Base-by-base conservation (phyloP, 352 stramenopile genomes). In the Lagenidium giganteum region DNA sequence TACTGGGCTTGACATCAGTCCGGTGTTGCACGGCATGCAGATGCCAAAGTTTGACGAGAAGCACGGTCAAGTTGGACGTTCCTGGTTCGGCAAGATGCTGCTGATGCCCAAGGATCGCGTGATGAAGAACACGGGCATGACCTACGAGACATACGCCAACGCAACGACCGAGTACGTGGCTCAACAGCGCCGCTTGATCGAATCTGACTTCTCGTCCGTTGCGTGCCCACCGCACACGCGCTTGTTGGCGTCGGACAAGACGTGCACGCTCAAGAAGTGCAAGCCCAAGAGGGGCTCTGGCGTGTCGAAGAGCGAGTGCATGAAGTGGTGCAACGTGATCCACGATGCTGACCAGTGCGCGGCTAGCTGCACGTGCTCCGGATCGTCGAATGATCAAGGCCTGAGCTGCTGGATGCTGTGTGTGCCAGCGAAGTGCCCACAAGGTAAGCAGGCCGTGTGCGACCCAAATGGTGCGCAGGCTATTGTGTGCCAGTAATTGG, bases 391-490 rank as follows among this genome's bases (percentile, higher is more conserved):
- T 5, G 21, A 32, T 31, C 29, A 38, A 28, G 47, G 47, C 29
- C 20, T 54, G 17, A 33, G 50, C 31, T 56, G 48, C 39, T 56
- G 48, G 48, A 56, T 56, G 48, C 27, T 50, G 11, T 56, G 48
- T 28, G 35, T 40, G 11, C 39, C 48, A 6, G 42, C 17, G n/a
- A 17, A 22, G 12, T 56, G 48, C 8, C 18, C 23, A 0, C 8
- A 14, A 5, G 40, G 38, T 9, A 17, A 50, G 20, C n/a, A 30
- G 12, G 33, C 48, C 6, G n/a, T 24, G 18, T 56, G 48, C 21
- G 32, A 49, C 32, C 43, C 43, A 5, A 36, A 22, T 20, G 43
- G 43, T 4, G 43, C 22, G 6, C 33, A 40, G 21, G 21, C 11
- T 7, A 42, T 33, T 0, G 43, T 51, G 8, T 51, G 43, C 16